Conservation (phyloP, 495 filamentous ascomycete genomes). For the Echria macrotheca region DNA sequence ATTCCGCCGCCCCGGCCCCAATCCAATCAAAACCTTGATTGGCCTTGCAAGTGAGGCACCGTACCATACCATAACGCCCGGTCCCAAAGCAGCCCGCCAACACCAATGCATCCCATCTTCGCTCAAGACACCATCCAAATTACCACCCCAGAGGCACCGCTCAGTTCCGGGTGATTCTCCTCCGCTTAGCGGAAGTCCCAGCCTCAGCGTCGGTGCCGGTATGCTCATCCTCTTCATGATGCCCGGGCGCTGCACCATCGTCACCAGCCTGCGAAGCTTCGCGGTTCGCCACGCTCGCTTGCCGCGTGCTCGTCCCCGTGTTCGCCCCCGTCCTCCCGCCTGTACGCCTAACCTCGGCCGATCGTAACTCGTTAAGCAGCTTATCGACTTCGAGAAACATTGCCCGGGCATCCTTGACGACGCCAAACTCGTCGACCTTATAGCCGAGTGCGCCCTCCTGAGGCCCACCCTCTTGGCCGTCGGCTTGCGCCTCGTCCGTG, state of each 20-base stretch:
- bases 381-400: constrained; percentile 78
- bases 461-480: constrained; percentile 31
- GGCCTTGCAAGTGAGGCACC: no score
- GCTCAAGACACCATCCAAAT: no score
- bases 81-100: no score
- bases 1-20: no score
- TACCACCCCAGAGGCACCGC: no score
- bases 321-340: constrained; percentile 7
- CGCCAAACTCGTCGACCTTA: constrained; percentile 66
- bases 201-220: constrained; percentile 5
- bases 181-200: constrained; percentile 10
- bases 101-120: no score
- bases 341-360: constrained; percentile 26
- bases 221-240: constrained; percentile 6
- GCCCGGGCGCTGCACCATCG: constrained; percentile 1
- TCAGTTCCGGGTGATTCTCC: constrained; percentile 9
- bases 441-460: constrained; percentile 43
- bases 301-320: constrained; percentile 26
- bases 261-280: constrained; percentile 3
- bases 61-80: no score
- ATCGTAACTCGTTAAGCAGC: constrained; percentile 45
- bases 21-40: no score
- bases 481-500: constrained; percentile 22
- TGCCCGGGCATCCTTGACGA: constrained; percentile 73
- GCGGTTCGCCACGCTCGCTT: constrained; percentile 22